Conservation (phyloP, 2,329 filamentous ascomycete genomes). For the Sporothrix globosa region DNA sequence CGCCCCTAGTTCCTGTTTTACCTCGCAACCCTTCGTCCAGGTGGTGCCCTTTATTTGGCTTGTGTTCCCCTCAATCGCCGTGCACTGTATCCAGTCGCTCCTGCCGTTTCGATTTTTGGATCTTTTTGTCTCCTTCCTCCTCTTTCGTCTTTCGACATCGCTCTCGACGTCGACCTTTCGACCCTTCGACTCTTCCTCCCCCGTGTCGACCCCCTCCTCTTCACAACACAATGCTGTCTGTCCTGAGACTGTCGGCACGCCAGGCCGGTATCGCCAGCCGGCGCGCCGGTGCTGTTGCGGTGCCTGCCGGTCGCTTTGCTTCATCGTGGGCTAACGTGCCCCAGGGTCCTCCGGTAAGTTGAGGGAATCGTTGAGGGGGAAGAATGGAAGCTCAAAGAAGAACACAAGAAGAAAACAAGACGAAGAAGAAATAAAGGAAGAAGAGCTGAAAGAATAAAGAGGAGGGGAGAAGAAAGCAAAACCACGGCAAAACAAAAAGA, state of each 20-base stretch:
- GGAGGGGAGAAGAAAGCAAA: not conserved
- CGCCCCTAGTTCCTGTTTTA: constrained; percentile 29
- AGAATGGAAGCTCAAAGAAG: not conserved
- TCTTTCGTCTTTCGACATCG: not conserved
- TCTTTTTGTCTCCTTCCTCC: not conserved
- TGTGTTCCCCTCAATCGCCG: not conserved
- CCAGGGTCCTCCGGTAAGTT: constrained; percentile 88
- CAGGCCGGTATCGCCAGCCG: constrained; percentile 46
- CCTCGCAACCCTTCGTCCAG: constrained; percentile 18
- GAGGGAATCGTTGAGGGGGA: not conserved
- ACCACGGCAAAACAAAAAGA: not conserved
- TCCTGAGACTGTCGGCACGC: constrained; percentile 58
- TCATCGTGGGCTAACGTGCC: constrained; percentile 91
- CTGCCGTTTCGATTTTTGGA: not conserved
- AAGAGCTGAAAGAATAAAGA: not conserved
- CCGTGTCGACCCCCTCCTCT: not conserved
- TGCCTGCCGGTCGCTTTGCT: constrained; percentile 57
- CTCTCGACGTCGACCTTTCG: not conserved
- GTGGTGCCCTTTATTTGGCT: constrained; percentile 10
- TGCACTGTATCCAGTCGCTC: constrained; percentile 5
- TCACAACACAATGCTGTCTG: constrained; percentile 54
- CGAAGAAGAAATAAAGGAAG: too few relatives aligned
- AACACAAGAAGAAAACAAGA: not conserved
- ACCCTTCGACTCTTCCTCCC: not conserved
- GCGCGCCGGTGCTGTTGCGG: constrained; percentile 46